Conservation (phyloP, 2,329 filamentous ascomycete species). For the Chalaropsis thielavioides region DNA sequence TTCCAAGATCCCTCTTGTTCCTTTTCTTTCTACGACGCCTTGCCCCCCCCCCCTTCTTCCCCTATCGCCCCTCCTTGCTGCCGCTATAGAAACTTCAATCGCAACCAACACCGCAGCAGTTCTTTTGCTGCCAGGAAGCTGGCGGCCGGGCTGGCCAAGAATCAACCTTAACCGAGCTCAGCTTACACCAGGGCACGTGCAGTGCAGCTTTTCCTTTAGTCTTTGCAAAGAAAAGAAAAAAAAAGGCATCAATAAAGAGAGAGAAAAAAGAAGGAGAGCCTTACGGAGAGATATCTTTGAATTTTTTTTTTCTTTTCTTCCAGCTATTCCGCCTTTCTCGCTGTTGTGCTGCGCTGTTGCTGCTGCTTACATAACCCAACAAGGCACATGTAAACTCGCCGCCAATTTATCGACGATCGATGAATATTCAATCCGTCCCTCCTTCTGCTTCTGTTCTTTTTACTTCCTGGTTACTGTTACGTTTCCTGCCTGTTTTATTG, state of each 20-base stretch:
- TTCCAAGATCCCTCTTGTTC: neutral
- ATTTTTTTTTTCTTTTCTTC: no score
- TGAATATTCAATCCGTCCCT: neutral
- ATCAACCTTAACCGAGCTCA: neutral
- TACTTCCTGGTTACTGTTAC: neutral
- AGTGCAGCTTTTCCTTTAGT: neutral
- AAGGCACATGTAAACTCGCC: neutral
- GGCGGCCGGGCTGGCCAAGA: neutral
- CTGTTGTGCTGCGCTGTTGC: neutral
- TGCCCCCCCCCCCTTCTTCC: neutral
- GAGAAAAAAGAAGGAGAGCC: no score
- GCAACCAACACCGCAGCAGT: no score
- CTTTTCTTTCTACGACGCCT: neutral
- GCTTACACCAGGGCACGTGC: neutral
- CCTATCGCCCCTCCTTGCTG: neutral
- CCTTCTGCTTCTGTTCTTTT: neutral
- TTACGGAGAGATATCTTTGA: no score
- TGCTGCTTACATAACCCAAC: neutral
- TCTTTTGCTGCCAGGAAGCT: neutral
- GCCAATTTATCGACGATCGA: neutral
- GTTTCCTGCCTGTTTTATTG: neutral
- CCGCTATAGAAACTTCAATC: no score
- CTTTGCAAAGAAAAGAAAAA: neutral
- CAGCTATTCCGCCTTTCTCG: neutral
- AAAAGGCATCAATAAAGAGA: slow-evolving; percentile 8